Percentiles rank a stretch among this genome's conserved stretches.
Evolutionary conservation across 2,329 filamentous ascomycete genomes (phyloP).

Genomic region (Aspergillus intermedius): DNA sequence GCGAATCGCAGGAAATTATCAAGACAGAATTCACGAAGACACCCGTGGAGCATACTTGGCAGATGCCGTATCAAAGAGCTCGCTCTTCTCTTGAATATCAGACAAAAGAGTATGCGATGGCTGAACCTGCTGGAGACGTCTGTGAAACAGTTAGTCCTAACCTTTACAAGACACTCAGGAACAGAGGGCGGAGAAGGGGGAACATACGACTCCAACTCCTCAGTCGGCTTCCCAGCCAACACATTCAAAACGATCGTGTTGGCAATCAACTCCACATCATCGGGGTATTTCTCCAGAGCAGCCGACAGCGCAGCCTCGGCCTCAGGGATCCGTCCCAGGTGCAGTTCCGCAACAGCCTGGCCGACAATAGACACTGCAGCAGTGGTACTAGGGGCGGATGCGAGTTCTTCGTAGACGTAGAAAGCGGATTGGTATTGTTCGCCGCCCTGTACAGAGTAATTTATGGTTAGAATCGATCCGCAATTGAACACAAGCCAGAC

Average conservation of each 20-base stretch:
- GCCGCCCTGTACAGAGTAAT: constrained; percentile 59
- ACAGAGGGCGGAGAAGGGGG: not conserved
- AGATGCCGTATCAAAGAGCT: constrained; percentile 78
- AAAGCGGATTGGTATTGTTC: constrained; percentile 95
- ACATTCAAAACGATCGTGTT: constrained; percentile 76
- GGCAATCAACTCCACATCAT: constrained; percentile 68
- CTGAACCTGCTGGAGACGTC: constrained; percentile 45
- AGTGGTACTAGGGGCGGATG: constrained; percentile 74
- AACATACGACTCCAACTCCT: constrained; percentile 57
- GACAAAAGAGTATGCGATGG: constrained; percentile 63
- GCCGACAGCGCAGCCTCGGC: constrained; percentile 79
- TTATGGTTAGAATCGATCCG: not conserved
- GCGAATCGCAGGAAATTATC: constrained; percentile 9
- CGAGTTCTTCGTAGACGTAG: constrained; percentile 95
- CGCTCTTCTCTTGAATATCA: constrained; percentile 78
- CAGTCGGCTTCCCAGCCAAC: constrained; percentile 64
- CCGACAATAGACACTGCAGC: constrained; percentile 70
- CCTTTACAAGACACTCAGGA: not conserved
- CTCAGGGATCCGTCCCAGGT: constrained; percentile 81
- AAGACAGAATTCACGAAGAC: constrained; percentile 19
- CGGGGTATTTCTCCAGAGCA: constrained; percentile 66
- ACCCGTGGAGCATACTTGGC: constrained; percentile 84
- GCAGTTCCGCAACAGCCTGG: constrained; percentile 85
- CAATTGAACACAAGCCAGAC: not conserved
- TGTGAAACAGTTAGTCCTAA: constrained; percentile 18